Conservation (phyloP, 2,329 filamentous ascomycete species). For the Geosmithia putterillii region DNA sequence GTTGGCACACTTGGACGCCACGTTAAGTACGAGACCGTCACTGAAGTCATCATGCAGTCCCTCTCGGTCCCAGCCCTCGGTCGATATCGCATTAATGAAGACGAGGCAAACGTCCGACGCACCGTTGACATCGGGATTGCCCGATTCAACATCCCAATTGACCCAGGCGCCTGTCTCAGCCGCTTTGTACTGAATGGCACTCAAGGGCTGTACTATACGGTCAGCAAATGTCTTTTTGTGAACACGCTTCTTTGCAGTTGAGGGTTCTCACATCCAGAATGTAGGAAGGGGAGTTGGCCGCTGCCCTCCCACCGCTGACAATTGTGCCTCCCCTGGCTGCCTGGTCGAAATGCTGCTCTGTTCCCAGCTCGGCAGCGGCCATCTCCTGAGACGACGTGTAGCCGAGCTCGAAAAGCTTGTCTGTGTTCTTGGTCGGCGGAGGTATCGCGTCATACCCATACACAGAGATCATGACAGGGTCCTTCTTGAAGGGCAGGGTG, state of each 20-base stretch:
- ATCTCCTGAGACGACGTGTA: conserved; percentile 35
- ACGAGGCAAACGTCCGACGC: conserved; percentile 57
- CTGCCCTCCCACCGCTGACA: conserved; percentile 37
- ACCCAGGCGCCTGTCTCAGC: conserved; percentile 42
- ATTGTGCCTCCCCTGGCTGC: conserved; percentile 38
- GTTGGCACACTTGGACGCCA: conserved; percentile 46
- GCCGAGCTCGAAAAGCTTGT: conserved; percentile 27
- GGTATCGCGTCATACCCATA: conserved; percentile 52
- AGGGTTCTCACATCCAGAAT: conserved; percentile 28
- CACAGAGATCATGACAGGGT: conserved; percentile 42
- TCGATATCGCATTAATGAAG: conserved; percentile 68
- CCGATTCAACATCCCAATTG: conserved; percentile 28
- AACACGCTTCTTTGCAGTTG: too few species aligned
- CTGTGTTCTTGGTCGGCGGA: conserved; percentile 33
- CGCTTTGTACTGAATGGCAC: conserved; percentile 43
- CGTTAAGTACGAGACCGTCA: conserved; percentile 44
- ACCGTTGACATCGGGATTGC: conserved; percentile 19
- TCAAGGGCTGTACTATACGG: conserved; percentile 30
- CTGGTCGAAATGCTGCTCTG: conserved; percentile 31
- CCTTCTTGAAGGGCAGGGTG: conserved; percentile 49
- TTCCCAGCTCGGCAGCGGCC: conserved; percentile 28
- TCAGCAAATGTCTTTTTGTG: conserved; percentile 8
- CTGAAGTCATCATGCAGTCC: conserved; percentile 58
- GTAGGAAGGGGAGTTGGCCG: conserved; percentile 35
- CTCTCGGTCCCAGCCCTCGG: conserved; percentile 61